A percentile compares a stretch with the other conserved stretches of the same genome.
phyloP scores from a whole-genome alignment of 805 yeast genomes.

The Lachancea kluyveri region DNA sequence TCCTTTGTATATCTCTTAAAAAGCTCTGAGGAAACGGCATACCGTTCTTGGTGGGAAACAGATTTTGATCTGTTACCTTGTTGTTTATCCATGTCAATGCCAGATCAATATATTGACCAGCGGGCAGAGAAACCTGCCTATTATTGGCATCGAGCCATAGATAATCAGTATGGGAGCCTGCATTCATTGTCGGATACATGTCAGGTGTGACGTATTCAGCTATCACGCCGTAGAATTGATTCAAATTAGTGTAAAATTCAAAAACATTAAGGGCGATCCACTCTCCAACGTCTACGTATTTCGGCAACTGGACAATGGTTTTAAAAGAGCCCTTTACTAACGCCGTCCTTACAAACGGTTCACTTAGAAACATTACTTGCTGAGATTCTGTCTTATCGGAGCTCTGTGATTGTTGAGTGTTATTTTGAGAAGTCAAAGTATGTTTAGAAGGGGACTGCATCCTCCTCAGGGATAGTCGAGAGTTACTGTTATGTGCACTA shows the following conservation, averaged over 20 bases:
- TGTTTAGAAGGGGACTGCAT: slow-evolving; percentile 24
- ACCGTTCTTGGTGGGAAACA: slow-evolving; percentile 89
- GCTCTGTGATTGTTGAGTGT: slow-evolving; percentile 19
- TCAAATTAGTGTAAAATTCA: slow-evolving; percentile 79
- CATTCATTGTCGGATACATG: slow-evolving; percentile 88
- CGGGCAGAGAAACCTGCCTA: slow-evolving; percentile 82
- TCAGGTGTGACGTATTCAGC: slow-evolving; percentile 89
- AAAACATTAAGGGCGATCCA: slow-evolving; percentile 93
- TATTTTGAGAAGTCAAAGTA: slow-evolving; percentile 17
- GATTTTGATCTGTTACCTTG: slow-evolving; percentile 80
- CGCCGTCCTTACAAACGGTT: slow-evolving; percentile 91
- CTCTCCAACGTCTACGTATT: slow-evolving; percentile 88
- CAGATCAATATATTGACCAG: slow-evolving; percentile 85
- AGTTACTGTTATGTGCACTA: slow-evolving; percentile 37
- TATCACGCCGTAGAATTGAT: slow-evolving; percentile 85
- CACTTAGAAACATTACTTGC: slow-evolving; percentile 62
- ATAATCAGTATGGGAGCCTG: slow-evolving; percentile 88
- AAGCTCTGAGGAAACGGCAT: slow-evolving; percentile 85
- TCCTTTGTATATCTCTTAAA: slow-evolving; percentile 74
- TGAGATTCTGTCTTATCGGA: slow-evolving; percentile 23
- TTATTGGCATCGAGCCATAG: slow-evolving; percentile 82
- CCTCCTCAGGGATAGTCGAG: slow-evolving; percentile 42
- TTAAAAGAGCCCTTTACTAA: slow-evolving; percentile 94
- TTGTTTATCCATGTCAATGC: slow-evolving; percentile 86
- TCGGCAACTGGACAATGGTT: slow-evolving; percentile 91